Evolutionary conservation across 108 stramenopile genomes (phyloP).

Genomic region (Pseudonitzschia multiseries): DNA sequence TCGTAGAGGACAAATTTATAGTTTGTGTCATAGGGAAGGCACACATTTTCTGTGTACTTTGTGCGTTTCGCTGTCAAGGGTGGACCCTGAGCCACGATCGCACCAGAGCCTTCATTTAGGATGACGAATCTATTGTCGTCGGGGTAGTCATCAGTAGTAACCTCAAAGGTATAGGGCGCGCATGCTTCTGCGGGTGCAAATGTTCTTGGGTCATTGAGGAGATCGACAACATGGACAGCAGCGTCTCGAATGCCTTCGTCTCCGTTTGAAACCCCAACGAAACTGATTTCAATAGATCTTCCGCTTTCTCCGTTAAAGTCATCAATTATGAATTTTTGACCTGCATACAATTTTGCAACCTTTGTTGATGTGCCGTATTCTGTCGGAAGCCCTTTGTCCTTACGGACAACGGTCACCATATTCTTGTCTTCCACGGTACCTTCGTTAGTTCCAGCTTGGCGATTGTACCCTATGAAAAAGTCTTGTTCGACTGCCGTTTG

Average conservation of each 20-base stretch:
- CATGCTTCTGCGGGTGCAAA: not conserved
- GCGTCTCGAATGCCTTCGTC: not conserved
- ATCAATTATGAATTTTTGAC: not conserved
- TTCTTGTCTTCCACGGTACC: constrained; percentile 41
- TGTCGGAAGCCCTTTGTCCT: constrained; percentile 6
- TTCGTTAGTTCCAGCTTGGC: constrained; percentile 28
- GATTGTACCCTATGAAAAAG: constrained; percentile 45
- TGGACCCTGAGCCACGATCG: not conserved
- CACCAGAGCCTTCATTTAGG: not conserved
- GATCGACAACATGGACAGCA: not conserved
- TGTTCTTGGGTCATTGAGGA: not conserved
- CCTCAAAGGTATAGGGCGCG: not conserved
- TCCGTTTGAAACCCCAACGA: not conserved
- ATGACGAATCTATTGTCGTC: not conserved
- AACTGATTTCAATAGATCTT: not conserved
- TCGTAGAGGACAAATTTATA: not conserved
- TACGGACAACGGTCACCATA: constrained; percentile 27
- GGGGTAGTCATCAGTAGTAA: not conserved
- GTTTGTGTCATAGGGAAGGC: not conserved
- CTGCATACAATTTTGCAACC: not conserved
- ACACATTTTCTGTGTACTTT: not conserved
- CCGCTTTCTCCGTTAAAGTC: not conserved
- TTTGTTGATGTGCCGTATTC: constrained; percentile 2
- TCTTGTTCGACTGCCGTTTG: not conserved
- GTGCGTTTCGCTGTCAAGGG: not conserved